phyloP scores from a whole-genome alignment of 2,329 filamentous ascomycete genomes.

The Epichloe baconii region DNA sequence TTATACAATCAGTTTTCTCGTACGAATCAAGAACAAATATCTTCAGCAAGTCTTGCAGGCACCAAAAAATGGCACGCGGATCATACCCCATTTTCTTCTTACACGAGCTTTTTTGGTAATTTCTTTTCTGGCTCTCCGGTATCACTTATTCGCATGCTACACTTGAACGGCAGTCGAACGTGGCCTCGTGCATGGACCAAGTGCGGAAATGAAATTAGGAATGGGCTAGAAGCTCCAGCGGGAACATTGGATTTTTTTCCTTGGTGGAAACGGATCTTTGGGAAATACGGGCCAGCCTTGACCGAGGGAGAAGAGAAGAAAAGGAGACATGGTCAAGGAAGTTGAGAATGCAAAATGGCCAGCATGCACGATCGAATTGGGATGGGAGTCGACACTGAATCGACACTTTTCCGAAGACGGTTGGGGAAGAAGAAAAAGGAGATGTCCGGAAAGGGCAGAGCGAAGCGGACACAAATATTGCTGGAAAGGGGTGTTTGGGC shows the following conservation, averaged over 20 bases:
- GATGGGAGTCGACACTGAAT: background rate
- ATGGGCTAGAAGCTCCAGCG: background rate
- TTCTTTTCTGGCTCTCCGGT: constrained; percentile 8
- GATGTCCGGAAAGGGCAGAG: background rate
- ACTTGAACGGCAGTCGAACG: constrained; percentile 8
- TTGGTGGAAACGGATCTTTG: constrained; percentile 15
- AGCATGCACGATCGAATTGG: background rate
- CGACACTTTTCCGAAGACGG: background rate
- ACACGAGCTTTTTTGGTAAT: constrained; percentile 11
- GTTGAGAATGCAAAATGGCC: constrained; percentile 20
- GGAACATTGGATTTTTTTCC: constrained; percentile 4
- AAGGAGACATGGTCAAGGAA: constrained; percentile 10
- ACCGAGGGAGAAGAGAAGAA: constrained; percentile 1
- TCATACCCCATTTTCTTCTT: constrained; percentile 21
- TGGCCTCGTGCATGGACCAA: constrained; percentile 8
- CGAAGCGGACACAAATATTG: background rate
- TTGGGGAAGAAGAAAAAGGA: background rate
- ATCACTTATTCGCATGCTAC: constrained; percentile 14
- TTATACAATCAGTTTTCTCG: constrained; percentile 7
- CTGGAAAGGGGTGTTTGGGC: background rate
- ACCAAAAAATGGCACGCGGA: constrained; percentile 25
- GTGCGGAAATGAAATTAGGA: constrained; percentile 7
- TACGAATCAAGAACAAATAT: constrained; percentile 15
- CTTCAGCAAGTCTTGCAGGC: constrained; percentile 23
- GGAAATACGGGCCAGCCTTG: constrained; percentile 16